Conservation (phyloP, 495 filamentous ascomycete species). For the Penicillium salamii region DNA sequence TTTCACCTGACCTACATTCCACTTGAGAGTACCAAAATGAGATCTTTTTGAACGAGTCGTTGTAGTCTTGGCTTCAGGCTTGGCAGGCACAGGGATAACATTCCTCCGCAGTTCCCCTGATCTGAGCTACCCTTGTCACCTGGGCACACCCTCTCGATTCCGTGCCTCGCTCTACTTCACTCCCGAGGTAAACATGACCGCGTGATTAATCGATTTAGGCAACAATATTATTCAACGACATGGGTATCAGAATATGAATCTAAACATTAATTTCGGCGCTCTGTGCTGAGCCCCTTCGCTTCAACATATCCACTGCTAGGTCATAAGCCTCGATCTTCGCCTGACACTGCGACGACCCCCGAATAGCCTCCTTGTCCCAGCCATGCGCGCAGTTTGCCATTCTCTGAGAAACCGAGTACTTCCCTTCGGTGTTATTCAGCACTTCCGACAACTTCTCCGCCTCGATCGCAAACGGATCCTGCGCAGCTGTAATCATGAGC, state of each 20-base stretch:
- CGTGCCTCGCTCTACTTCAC: too few relatives aligned
- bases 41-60: too few relatives aligned
- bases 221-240: not conserved
- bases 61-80: not conserved
- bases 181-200: too few relatives aligned
- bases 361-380: slow-evolving; percentile 33
- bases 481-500: slow-evolving; percentile 42
- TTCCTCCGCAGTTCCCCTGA: not conserved
- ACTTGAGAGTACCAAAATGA: not conserved
- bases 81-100: not conserved
- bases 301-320: slow-evolving; percentile 27
- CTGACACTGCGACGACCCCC: slow-evolving; percentile 22
- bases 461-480: slow-evolving; percentile 39
- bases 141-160: not conserved
- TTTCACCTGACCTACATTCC: not conserved
- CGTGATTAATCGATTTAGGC: too few relatives aligned
- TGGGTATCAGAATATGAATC: slow-evolving; percentile 16
- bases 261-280: not conserved
- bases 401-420: slow-evolving; percentile 30
- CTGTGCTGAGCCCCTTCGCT: not conserved
- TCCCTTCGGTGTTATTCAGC: slow-evolving; percentile 25
- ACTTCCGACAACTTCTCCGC: slow-evolving; percentile 37
- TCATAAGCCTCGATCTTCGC: slow-evolving; percentile 37
- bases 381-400: slow-evolving; percentile 45
- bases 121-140: too few relatives aligned